A percentile compares a stretch with the other conserved stretches of the same genome.
These are phyloP conservation scores for Juncus effusus DNA, from an alignment of 176 grass and related monocot species.

Conservation along the genomic window DNA sequence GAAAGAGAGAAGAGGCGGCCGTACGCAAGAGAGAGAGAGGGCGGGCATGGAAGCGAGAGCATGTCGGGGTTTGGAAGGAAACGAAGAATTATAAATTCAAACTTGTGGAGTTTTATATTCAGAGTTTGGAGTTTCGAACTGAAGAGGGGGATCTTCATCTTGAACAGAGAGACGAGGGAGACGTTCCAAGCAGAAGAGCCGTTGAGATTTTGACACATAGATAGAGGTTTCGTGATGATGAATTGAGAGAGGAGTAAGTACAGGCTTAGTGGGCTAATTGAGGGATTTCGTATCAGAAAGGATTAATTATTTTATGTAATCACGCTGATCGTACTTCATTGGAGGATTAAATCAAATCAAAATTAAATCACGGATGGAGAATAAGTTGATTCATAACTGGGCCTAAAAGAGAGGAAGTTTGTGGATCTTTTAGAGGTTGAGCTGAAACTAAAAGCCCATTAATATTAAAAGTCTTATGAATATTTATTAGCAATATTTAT, in stretches of 20 bases:
- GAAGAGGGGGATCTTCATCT: neutral
- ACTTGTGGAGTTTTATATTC: slow-evolving; percentile 12
- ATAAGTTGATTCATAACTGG: neutral
- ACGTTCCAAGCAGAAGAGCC: neutral
- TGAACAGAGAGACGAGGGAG: neutral
- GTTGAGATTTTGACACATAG: slow-evolving; percentile 16
- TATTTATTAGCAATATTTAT: no score
- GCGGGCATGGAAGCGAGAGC: slow-evolving; percentile 35
- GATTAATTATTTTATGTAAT: slow-evolving; percentile 11
- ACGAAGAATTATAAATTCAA: slow-evolving; percentile 32
- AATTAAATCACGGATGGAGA: slow-evolving; percentile 6
- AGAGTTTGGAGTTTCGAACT: neutral
- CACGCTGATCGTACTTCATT: slow-evolving; percentile 24
- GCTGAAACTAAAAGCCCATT: neutral
- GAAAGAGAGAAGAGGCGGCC: neutral
- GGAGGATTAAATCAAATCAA: slow-evolving; percentile 15
- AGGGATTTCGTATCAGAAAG: slow-evolving; percentile 8
- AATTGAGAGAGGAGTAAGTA: neutral
- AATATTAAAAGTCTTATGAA: no score
- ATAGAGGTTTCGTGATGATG: neutral
- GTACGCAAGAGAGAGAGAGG: neutral
- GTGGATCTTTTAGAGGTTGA: neutral
- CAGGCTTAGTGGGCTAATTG: slow-evolving; percentile 10
- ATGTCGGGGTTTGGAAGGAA: slow-evolving; percentile 39
- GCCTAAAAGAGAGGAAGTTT: neutral